These are phyloP conservation scores for Amniculicola lignicola DNA, from an alignment of 495 filamentous ascomycete genomes.

Conservation along the genomic window DNA sequence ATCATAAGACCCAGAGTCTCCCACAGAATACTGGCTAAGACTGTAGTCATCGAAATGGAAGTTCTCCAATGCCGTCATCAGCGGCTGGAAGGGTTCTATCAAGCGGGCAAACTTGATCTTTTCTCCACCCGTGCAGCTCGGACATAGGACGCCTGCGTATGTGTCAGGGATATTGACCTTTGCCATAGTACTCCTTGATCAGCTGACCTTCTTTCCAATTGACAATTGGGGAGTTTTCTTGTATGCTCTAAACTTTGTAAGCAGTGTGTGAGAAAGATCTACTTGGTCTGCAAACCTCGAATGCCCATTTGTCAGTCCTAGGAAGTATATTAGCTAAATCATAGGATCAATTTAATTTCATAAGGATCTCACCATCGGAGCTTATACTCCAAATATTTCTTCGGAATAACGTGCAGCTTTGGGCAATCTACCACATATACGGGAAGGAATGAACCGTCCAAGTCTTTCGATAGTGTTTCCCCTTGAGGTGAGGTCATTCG, in stretches of 20 bases:
- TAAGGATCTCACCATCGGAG: too few relatives aligned
- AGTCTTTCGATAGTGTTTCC: slow-evolving; percentile 16
- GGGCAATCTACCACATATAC: slow-evolving; percentile 31
- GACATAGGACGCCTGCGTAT: slow-evolving; percentile 19
- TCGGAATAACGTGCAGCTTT: slow-evolving; percentile 27
- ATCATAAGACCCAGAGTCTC: slow-evolving; percentile 24
- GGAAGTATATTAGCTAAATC: too few relatives aligned
- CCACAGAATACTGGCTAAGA: slow-evolving; percentile 25
- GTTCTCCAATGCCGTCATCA: slow-evolving; percentile 15
- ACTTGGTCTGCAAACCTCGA: slow-evolving; percentile 26
- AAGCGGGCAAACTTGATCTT: slow-evolving; percentile 32
- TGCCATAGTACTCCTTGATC: background rate
- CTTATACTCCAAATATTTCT: slow-evolving; percentile 26
- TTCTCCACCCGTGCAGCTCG: slow-evolving; percentile 22
- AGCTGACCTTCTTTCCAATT: slow-evolving; percentile 32
- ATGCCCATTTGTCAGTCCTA: slow-evolving; percentile 34
- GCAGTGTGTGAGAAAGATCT: background rate
- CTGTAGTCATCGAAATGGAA: slow-evolving; percentile 23
- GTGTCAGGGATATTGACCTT: background rate
- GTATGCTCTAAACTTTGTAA: slow-evolving; percentile 13
- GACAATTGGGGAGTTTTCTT: slow-evolving; percentile 28
- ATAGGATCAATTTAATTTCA: too few relatives aligned
- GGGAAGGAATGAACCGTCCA: slow-evolving; percentile 19
- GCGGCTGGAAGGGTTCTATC: slow-evolving; percentile 26
- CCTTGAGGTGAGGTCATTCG: slow-evolving; percentile 15